Evolutionary conservation across 345 rosid genomes (phyloP).

Genomic region (Eucalyptus cladocalyx): DNA sequence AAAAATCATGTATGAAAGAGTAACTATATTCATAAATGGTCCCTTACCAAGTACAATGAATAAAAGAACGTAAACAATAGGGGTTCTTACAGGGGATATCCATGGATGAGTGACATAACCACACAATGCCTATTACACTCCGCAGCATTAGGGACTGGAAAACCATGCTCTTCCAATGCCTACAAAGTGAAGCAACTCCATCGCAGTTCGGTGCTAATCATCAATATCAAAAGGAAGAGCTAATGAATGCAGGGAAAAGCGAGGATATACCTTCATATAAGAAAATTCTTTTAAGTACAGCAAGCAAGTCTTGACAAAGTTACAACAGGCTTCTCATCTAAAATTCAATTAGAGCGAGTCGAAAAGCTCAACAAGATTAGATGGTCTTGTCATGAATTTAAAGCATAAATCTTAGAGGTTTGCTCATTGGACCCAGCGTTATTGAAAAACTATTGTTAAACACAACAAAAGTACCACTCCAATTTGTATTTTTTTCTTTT

Average conservation of each 20-base stretch:
- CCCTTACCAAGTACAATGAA: neutral
- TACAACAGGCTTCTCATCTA: too few relatives aligned
- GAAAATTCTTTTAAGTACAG: constrained; percentile 91
- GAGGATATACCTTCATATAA: constrained; percentile 55
- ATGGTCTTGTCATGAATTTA: too few relatives aligned
- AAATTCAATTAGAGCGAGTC: too few relatives aligned
- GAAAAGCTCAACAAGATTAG: too few relatives aligned
- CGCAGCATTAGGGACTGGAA: constrained; percentile 78
- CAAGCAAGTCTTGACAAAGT: constrained; percentile 54
- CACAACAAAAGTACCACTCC: too few relatives aligned
- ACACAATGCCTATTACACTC: constrained; percentile 94
- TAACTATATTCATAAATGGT: neutral
- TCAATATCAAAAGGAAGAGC: neutral
- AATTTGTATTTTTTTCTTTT: rapidly evolving
- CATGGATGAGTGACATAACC: constrained; percentile 72
- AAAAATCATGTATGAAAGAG: neutral
- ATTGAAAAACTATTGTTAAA: too few relatives aligned
- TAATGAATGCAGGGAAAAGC: neutral
- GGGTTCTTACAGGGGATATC: constrained; percentile 70
- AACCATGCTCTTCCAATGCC: constrained; percentile 85
- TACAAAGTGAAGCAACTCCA: constrained; percentile 5
- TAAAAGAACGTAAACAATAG: neutral
- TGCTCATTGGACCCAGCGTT: too few relatives aligned
- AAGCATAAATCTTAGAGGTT: too few relatives aligned
- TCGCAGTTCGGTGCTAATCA: neutral